Base-by-base conservation (phyloP, 1,139 yeast species). In the Debaryomyces nepalensis region DNA sequence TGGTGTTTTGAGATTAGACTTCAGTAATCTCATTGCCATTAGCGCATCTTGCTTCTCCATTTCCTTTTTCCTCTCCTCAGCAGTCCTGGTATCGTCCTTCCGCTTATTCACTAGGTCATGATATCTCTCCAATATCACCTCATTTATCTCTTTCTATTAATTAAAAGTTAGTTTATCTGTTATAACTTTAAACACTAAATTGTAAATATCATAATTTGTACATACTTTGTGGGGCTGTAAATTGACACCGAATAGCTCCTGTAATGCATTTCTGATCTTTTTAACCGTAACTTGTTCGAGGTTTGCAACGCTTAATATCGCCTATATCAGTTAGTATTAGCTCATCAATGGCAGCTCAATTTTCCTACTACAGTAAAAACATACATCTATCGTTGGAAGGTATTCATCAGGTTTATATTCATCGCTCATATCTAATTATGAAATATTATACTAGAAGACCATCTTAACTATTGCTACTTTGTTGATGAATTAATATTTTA, bases 301-400 rank as follows among this genome's bases (percentile, higher is more conserved):
- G 52, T 87, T 84, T 1, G 93, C 82, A n/a, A 81, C 91, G 45
- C 83, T 70, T 27, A 87, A 64, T 14, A 87, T 84, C 1, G 95
- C 90, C 85, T 81, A 37, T 9, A 4, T 7, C 16, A 32, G 64
- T 68, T 66, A 67, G 68, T 58, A 51, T 8, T 12, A 26, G 26
- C 11, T 26, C 33, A 12, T 10, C 15, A 29, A 2, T 16, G 9
- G 4, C 18, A n/a, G 12, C 21, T 16, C n/a, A 4, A 31, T 14
- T 2, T 8, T 21, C 11, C 6, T 5, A 3, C 19, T 16, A 5
- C 4, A 18, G 11, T 3, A 20, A 5, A 21, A 26, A 70, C 86
- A 51, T 67, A 81, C 89, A 55, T 87, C 93, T 37, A 87, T 83
- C 48, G 86, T 82, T 3, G 90, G 86, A 26, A 75, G 66, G 52